These are phyloP conservation scores for Collybiopsis confluens DNA, from an alignment of 768 basidiomycete genomes.

Conservation along the genomic window DNA sequence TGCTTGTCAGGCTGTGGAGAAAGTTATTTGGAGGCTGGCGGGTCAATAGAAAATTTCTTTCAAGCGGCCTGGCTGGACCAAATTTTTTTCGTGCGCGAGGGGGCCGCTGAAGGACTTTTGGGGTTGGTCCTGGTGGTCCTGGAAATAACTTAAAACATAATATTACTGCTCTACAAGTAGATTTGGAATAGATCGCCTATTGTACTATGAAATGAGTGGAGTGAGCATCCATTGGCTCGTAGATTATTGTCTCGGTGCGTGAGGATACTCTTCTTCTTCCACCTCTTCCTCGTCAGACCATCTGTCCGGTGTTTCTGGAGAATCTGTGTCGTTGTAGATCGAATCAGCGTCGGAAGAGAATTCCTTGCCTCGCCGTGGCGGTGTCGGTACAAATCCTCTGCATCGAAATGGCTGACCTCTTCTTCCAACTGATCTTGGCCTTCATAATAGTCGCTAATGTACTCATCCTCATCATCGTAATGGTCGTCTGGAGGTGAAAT, in stretches of 20 bases:
- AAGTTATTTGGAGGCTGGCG: constrained; percentile 32
- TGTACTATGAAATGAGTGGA: too few relatives aligned
- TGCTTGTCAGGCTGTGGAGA: constrained; percentile 60
- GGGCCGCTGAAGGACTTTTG: too few relatives aligned
- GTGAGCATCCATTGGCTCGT: too few relatives aligned
- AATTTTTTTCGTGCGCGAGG: too few relatives aligned
- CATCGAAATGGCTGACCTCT: neutral
- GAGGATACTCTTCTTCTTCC: constrained; percentile 1
- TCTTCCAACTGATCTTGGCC: too few relatives aligned
- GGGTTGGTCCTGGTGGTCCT: neutral
- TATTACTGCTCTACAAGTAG: neutral
- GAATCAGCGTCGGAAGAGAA: neutral
- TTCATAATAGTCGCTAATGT: neutral
- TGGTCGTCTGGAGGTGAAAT: constrained; percentile 1
- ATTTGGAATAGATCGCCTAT: neutral
- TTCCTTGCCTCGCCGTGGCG: neutral
- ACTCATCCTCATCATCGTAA: neutral
- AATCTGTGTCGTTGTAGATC: neutral
- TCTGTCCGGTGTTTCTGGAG: constrained; percentile 3
- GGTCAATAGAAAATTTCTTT: constrained; percentile 11
- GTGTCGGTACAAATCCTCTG: neutral
- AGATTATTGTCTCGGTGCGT: neutral
- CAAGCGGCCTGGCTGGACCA: too few relatives aligned
- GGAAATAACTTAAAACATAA: constrained; percentile 4
- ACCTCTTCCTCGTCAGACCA: constrained; percentile 6